Base-by-base conservation (phyloP, 371 early-diverging fungal species). In the Apophysomyces trapeziformis region DNA sequence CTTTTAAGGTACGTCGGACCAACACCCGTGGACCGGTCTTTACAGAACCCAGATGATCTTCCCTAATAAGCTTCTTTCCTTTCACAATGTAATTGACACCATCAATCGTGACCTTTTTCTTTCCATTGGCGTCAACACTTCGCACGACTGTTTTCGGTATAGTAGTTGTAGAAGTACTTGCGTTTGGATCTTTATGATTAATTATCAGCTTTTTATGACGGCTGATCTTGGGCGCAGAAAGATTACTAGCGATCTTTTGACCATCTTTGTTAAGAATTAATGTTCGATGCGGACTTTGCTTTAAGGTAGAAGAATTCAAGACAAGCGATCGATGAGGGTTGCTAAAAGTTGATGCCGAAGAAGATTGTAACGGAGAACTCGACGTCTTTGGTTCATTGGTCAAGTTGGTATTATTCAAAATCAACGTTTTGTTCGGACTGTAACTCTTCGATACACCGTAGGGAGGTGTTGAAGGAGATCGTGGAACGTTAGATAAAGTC, bases 71-170 rank as follows among this genome's bases (percentile, higher is more conserved):
- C 39, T 78, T 78, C 58, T 71, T 80, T 12, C 81, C 81, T 56
- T 78, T 80, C 12, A 75, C 78, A n/a, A 78, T 66, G 63, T 74
- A 80, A 54, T 70, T 73, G 13, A 84, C 79, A 32, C 85, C 82
- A 21, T 79, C 66, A 4, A 82, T 72, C 1, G 72, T 64, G 3
- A 82, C 84, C 54, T 71, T 71, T 41, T 79, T 71, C 32, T 77
- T 74, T 2, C 77, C 70, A 5, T 71, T 36, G 21, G 43, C 39
- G 26, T 62, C 56, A 14, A 21, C 37, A 7, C 54, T 60, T 21
- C 38, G 63, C 14, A 57, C 56, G 38, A 65, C 36, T 14, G 18
- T 8, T 41, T 16, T 59, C 38, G 58, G 38, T 35, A 41, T 44
- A 7, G 60, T 36, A 18, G 64, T 18, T 35, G 50, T 39, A 21